These are phyloP conservation scores for Mortierella sp. DNA, from an alignment of 371 early-diverging fungal species.

Conservation along the genomic window DNA sequence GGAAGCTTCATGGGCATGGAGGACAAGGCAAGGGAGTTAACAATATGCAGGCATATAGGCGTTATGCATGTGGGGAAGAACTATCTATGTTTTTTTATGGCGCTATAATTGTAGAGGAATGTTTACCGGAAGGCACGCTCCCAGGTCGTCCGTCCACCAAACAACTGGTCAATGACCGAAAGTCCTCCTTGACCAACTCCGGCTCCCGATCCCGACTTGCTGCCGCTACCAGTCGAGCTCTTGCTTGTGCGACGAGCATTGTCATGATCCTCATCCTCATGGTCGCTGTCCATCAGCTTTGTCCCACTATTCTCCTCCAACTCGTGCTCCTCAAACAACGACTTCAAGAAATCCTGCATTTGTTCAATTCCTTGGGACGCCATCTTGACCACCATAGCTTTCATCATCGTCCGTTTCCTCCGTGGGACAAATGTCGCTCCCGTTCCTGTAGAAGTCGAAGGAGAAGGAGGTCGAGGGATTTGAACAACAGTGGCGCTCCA, in stretches of 20 bases:
- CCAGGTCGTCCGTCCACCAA: constrained; percentile 54
- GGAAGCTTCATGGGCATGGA: not conserved
- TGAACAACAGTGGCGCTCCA: constrained; percentile 56
- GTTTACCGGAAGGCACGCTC: constrained; percentile 44
- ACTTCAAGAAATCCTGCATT: constrained; percentile 55
- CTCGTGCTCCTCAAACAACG: constrained; percentile 49
- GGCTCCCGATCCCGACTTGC: not conserved
- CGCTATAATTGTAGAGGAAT: not conserved
- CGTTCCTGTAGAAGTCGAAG: not conserved
- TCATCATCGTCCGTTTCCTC: constrained; percentile 47
- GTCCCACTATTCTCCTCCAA: constrained; percentile 17
- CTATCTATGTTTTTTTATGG: not conserved
- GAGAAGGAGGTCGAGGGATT: constrained; percentile 34
- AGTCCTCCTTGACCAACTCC: constrained; percentile 13
- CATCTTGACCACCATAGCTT: constrained; percentile 58
- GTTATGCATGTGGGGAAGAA: not conserved
- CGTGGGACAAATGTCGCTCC: constrained; percentile 11
- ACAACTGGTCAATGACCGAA: constrained; percentile 49
- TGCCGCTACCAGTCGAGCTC: not conserved
- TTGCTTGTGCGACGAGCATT: not conserved
- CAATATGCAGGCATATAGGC: not conserved
- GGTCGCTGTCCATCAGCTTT: constrained; percentile 47
- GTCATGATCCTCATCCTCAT: constrained; percentile 9
- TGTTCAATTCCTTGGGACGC: constrained; percentile 54
- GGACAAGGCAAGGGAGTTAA: not conserved